Evolutionary conservation across 441 rosid genomes (phyloP).

Genomic region (Heliophila coronopifolia): DNA sequence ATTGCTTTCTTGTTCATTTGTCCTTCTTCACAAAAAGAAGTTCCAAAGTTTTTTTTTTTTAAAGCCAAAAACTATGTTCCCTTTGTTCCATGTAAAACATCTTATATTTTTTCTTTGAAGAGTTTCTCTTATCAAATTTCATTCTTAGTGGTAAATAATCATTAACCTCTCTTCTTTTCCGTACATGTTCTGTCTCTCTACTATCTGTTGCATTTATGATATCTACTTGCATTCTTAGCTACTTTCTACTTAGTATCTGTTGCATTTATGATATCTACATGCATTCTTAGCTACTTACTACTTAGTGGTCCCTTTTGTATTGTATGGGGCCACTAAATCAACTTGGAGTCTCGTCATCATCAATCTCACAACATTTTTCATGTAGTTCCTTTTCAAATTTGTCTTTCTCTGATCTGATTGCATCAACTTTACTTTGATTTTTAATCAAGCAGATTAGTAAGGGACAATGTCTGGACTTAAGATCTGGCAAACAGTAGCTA

Average conservation of each 20-base stretch:
- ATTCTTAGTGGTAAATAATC: conserved; percentile 35
- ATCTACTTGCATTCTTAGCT: no score
- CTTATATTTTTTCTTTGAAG: conserved; percentile 33
- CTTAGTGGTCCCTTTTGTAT: conserved; percentile 20
- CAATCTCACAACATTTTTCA: conserved; percentile 12
- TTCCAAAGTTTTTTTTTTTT: no score
- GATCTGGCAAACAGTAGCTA: conserved; percentile 71
- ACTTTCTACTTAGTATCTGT: no score
- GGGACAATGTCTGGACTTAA: conserved; percentile 50
- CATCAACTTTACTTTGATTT: not conserved
- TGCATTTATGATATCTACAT: conserved; percentile 21
- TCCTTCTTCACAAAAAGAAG: conserved; percentile 17
- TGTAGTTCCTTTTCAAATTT: not conserved
- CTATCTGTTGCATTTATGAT: no score
- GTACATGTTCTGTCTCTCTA: conserved; percentile 8
- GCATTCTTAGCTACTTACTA: not conserved
- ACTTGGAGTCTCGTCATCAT: conserved; percentile 22
- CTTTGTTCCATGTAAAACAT: conserved; percentile 23
- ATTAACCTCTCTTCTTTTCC: not conserved
- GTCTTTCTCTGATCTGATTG: not conserved
- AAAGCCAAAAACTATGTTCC: conserved; percentile 9
- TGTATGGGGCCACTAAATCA: conserved; percentile 16
- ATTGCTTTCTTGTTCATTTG: not conserved
- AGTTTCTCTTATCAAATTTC: conserved; percentile 9
- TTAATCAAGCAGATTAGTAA: conserved; percentile 18